A percentile compares a stretch with the other conserved stretches of the same genome.
Conservation (phyloP, 441 rosid species). For the Pelargonium citronellum region DNA sequence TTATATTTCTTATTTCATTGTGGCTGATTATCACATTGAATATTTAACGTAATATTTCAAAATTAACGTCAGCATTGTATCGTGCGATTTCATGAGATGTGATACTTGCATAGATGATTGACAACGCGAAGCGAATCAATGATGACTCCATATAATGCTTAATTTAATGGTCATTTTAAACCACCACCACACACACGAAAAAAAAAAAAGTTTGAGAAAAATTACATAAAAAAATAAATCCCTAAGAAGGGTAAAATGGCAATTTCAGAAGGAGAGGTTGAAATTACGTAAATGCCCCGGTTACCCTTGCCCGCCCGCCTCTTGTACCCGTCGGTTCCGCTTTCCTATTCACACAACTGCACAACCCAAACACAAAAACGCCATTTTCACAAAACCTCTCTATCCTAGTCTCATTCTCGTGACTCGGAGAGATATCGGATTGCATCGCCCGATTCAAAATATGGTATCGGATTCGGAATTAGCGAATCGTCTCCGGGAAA, state of each 20-base stretch:
- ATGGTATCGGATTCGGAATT: slow-evolving; percentile 26
- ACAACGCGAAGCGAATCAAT: too few species aligned
- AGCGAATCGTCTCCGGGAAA: slow-evolving; percentile 25
- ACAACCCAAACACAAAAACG: slow-evolving; percentile 7
- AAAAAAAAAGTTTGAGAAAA: too few species aligned
- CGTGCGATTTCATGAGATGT: too few species aligned
- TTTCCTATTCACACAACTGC: slow-evolving; percentile 6
- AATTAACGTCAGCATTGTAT: too few species aligned
- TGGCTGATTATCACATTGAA: too few species aligned
- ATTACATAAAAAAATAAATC: background rate
- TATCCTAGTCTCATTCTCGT: background rate
- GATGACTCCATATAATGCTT: too few species aligned
- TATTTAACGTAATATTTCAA: too few species aligned
- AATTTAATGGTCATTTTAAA: too few species aligned
- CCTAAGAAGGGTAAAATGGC: background rate
- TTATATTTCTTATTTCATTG: too few species aligned
- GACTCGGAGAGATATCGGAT: background rate
- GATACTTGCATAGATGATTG: too few species aligned
- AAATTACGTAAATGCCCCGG: background rate
- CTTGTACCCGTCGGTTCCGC: slow-evolving; percentile 8
- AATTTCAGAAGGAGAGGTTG: background rate
- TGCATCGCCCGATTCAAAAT: background rate
- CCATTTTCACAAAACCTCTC: slow-evolving; percentile 7
- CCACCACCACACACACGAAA: too few species aligned
- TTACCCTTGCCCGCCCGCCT: background rate